Evolutionary conservation across 441 rosid genomes (phyloP).

Genomic region (Eugenia klotzschiana): DNA sequence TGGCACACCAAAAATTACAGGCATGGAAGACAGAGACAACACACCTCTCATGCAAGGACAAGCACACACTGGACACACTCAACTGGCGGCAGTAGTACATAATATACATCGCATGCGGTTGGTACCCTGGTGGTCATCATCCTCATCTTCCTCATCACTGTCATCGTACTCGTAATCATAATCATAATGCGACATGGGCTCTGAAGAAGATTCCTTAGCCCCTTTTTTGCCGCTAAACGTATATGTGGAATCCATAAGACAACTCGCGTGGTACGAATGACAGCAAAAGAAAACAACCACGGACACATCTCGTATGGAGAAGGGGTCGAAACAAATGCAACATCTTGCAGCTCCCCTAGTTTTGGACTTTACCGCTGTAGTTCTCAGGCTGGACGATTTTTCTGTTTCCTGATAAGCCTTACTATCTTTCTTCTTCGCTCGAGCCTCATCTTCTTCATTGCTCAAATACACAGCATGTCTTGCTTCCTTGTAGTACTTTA

Average conservation of each 20-base stretch:
- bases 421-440: conserved; percentile 32
- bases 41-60: background rate
- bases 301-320: conserved; percentile 66
- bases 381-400: conserved; percentile 23
- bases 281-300: conserved; percentile 85
- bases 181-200: conserved; percentile 21
- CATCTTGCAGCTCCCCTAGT: conserved; percentile 80
- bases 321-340: conserved; percentile 88
- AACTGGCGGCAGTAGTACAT: conserved; percentile 84
- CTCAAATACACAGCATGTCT: conserved; percentile 58
- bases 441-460: conserved; percentile 52
- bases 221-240: conserved; percentile 27
- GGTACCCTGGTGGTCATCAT: conserved; percentile 28
- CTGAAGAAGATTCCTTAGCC: conserved; percentile 14
- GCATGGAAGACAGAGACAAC: background rate
- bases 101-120: conserved; percentile 70
- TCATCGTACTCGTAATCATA: conserved; percentile 2
- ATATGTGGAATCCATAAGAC: conserved; percentile 73
- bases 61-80: conserved; percentile 9
- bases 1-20: background rate
- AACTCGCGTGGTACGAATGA: conserved; percentile 77
- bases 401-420: conserved; percentile 30
- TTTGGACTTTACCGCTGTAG: conserved; percentile 73
- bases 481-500: conserved; percentile 88
- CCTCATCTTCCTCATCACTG: conserved; percentile 33